Percentiles rank a stretch among this genome's conserved stretches.
Conservation (phyloP, 768 basidiomycete species). For the Mycena crocata region DNA sequence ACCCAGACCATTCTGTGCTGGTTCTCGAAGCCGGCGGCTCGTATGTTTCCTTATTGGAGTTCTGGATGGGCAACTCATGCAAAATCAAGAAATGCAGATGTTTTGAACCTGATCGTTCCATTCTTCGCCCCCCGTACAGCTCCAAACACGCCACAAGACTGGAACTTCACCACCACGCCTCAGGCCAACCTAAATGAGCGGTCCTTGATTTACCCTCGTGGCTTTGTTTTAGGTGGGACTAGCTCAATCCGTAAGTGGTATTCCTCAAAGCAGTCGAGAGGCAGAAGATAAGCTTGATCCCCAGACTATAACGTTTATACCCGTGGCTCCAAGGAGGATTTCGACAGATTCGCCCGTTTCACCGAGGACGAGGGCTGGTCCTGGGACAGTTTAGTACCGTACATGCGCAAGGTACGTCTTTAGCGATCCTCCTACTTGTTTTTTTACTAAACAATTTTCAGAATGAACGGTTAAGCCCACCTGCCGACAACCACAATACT, state of each 20-base stretch:
- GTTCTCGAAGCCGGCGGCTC: constrained; percentile 42
- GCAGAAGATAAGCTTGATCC: neutral
- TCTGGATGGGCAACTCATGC: neutral
- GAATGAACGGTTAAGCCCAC: constrained; percentile 41
- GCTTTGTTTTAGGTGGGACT: constrained; percentile 18
- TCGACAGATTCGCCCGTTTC: constrained; percentile 29
- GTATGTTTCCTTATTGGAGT: constrained; percentile 22
- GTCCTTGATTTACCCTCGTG: constrained; percentile 1
- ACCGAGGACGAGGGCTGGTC: constrained; percentile 35
- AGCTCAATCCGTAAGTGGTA: constrained; percentile 23
- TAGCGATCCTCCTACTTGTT: neutral
- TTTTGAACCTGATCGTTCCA: constrained; percentile 18
- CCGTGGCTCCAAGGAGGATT: constrained; percentile 37
- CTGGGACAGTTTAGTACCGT: constrained; percentile 34
- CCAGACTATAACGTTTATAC: constrained; percentile 35
- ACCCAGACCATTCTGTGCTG: constrained; percentile 35
- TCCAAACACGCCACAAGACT: constrained; percentile 17
- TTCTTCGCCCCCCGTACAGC: neutral
- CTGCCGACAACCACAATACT: constrained; percentile 43
- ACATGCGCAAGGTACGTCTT: constrained; percentile 30
- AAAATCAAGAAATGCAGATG: neutral
- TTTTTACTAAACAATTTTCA: constrained; percentile 16
- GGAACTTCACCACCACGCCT: constrained; percentile 24
- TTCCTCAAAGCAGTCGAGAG: no score
- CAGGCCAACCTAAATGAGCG: constrained; percentile 10